Evolutionary conservation across 345 rosid species (phyloP).

Genomic region (Eucalyptus globulus): DNA sequence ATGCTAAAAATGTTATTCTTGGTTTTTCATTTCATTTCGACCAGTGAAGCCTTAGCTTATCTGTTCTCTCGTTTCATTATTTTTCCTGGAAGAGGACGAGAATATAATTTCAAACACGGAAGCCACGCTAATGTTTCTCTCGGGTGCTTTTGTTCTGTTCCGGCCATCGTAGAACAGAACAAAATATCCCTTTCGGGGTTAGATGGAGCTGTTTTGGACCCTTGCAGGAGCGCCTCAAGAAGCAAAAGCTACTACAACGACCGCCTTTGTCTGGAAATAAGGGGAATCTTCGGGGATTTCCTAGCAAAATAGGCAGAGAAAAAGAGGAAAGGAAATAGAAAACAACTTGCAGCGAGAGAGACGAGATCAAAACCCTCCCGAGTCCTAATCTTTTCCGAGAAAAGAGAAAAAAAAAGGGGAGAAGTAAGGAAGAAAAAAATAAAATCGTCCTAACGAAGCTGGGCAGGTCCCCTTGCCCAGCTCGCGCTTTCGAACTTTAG

Average conservation of each 20-base stretch:
- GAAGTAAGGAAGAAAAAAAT: neutral
- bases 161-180: neutral
- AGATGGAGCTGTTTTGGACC: neutral
- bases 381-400: neutral
- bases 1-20: neutral
- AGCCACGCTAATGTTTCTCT: neutral
- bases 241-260: neutral
- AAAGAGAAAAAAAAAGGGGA: neutral
- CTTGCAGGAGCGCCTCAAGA: neutral
- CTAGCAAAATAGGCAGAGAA: neutral
- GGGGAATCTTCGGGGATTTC: neutral
- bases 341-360: neutral
- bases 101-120: neutral
- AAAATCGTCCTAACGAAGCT: neutral
- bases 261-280: neutral
- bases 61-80: neutral
- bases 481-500: neutral
- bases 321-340: neutral
- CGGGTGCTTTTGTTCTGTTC: neutral
- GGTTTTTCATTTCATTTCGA: neutral
- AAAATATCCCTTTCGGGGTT: neutral
- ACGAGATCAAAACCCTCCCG: neutral
- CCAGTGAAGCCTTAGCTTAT: neutral
- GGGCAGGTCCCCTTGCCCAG: neutral
- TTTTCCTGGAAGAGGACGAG: neutral